Evolutionary conservation across 192 early-diverging fungal genomes (phyloP), one percentile per base, ranked within the genome.

Genomic region (Phycomyces nitens): DNA sequence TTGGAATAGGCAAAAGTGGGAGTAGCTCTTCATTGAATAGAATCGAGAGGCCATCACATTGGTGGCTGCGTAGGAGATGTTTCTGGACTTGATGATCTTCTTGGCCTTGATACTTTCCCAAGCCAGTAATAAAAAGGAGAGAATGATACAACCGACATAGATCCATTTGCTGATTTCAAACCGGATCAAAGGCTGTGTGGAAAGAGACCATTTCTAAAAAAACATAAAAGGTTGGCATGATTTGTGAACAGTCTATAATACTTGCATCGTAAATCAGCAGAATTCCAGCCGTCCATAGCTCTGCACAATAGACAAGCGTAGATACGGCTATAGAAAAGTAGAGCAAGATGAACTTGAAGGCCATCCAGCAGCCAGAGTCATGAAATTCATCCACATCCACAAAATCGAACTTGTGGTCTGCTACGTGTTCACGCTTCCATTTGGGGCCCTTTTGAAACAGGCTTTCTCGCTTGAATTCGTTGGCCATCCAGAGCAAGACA

Each of bases 361-460:
- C 74, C 6, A 64, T 56, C 63, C 66, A 60, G 53, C 72, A 80
- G 11, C 67, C 76, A 5, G 68, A 65, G 53, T 79, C 69, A 11
- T 74, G 27, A 79, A 89, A 92, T 60, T 92, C 88, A 11, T 92
- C 84, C 39, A 92, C 79, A 60, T 94, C 88, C 54, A 94, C 79
- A 74, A 86, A 91, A 77, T 92, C 92, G 69, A 94, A 94, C 72
- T 92, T 92, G 79, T 94, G 90, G 79, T 92, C 92, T 64, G 78
- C 63, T 21, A 91, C 84, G 55, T 84, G 75, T 68, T 90, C 88
- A 56, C 89, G 77, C 77, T 91, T 89, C 91, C 92, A 91, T 38
- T 86, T 82, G n/a, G 86, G 79, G 24, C 77, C 68, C 64, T 74
- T 78, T 44, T 65, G 54, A 23, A 65, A 47, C 12, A 65, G 55